A percentile compares a stretch with the other conserved stretches of the same genome.
phyloP scores from a whole-genome alignment of 164 flowering plant species.

The Tetracentron sinense region DNA sequence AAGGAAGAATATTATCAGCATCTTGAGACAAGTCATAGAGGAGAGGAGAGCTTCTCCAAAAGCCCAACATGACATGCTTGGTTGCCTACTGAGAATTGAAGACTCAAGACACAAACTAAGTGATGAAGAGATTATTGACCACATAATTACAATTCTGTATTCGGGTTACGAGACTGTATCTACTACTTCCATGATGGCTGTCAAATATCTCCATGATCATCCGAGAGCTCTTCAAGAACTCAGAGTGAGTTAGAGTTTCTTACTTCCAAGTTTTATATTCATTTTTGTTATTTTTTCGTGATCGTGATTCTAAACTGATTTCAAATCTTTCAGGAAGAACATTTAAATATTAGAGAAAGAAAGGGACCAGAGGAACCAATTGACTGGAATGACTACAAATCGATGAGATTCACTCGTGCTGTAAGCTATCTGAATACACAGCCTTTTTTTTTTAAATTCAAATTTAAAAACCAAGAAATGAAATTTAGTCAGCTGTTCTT shows the following conservation, averaged over 20 bases:
- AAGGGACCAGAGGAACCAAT: conserved; percentile 54
- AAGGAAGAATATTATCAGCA: conserved; percentile 37
- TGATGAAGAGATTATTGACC: conserved; percentile 67
- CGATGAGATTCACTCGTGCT: conserved; percentile 64
- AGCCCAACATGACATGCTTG: conserved; percentile 47
- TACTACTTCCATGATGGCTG: conserved; percentile 70
- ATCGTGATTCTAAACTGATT: not conserved
- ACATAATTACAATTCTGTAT: conserved; percentile 52
- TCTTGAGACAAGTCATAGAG: conserved; percentile 35
- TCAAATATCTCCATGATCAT: conserved; percentile 66
- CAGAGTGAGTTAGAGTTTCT: conserved; percentile 33
- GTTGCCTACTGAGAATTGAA: conserved; percentile 29
- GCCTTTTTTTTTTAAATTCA: not conserved
- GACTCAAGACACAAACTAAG: conserved; percentile 27
- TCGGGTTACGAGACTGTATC: conserved; percentile 73
- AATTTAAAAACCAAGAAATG: not conserved
- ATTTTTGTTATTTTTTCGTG: not conserved
- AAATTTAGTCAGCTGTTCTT: not conserved
- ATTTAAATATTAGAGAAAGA: conserved; percentile 46
- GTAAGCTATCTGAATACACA: conserved; percentile 25
- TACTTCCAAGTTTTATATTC: not conserved
- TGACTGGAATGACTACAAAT: conserved; percentile 45
- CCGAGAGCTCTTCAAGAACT: conserved; percentile 56
- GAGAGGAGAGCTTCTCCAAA: conserved; percentile 43
- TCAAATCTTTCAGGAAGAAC: conserved; percentile 44